Base-by-base conservation (phyloP, 2,329 filamentous ascomycete species). In the Aspergillus candidus region DNA sequence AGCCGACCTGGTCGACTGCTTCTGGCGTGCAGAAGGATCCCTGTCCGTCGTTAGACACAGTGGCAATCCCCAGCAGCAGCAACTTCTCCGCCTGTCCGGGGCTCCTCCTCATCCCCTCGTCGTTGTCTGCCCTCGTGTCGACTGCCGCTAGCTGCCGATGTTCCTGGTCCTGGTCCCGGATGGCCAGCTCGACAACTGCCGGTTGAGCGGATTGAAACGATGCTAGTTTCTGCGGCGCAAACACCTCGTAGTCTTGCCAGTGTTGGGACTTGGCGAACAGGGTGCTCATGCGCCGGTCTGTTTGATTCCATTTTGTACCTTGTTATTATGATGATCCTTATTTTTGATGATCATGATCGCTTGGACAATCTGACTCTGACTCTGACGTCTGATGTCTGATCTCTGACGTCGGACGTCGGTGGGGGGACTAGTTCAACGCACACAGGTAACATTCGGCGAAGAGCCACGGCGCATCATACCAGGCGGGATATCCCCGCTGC, bases 401-500 rank as follows among this genome's bases (percentile, higher is more conserved):
- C 5, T 10, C 22, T 10, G 22, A 27, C 22, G 22, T 27, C 22
- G 22, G 22, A 27, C 22, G 22, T 27, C 22, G 22, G 7, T 10
- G 6, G 22, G 18, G 22, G 22, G 22, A 27, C 6, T 27, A 10
- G 22, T 29, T 27, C 8, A 22, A 56, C 66, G 38, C 57, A 70
- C 67, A 97, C 46, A 98, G 77, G 66, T 97, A 97, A 73, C 93
- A 97, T 72, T 98, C 93, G 18, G 84, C 75, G 67, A 81, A 98
- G 2, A 98, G 77, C 93, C 93, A 98, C 5, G 89, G 79, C 4
- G 84, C 81, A 50, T 84, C 77, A 61, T 91, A 84, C 93, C 93
- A 98, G 37, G 78, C 82, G 0, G 86, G 80, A 37, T 77, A 79
- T 35, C 83, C 86, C 14, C 88, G 76, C 52, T 83, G 75, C 53